Percentiles rank a stretch among this genome's conserved stretches.
Evolutionary conservation across 2,329 filamentous ascomycete genomes (phyloP).

Genomic region (Arthrocladium fulminans): DNA sequence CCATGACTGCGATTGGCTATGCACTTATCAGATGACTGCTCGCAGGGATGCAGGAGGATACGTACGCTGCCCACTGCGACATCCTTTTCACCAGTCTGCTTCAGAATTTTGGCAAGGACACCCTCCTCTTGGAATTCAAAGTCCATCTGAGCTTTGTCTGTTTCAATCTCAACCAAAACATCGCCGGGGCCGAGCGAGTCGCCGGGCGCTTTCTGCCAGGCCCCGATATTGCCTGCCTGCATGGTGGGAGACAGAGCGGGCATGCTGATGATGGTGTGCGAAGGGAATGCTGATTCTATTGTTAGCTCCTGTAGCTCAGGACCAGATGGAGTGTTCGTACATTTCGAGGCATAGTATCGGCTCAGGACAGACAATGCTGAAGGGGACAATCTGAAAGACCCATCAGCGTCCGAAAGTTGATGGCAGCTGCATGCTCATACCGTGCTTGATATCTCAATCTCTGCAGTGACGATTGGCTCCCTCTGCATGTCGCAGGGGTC

Average conservation of each 20-base stretch:
- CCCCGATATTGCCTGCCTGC: constrained; percentile 90
- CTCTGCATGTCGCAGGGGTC: constrained; percentile 29
- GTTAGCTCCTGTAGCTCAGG: constrained; percentile 18
- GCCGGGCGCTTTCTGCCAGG: constrained; percentile 95
- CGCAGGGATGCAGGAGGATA: not conserved
- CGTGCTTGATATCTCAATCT: constrained; percentile 35
- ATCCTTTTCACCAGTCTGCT: constrained; percentile 89
- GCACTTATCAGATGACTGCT: constrained; percentile 24
- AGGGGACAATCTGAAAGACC: constrained; percentile 18
- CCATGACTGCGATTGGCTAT: constrained; percentile 89
- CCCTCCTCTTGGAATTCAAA: constrained; percentile 99
- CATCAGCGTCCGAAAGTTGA: constrained; percentile 9
- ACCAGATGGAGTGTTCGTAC: constrained; percentile 35
- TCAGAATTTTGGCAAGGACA: constrained; percentile 86
- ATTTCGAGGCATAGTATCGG: constrained; percentile 61
- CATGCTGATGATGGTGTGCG: constrained; percentile 95
- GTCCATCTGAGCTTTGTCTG: constrained; percentile 99
- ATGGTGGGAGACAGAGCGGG: constrained; percentile 96
- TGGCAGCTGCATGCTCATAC: constrained; percentile 25
- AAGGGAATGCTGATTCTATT: constrained; percentile 63
- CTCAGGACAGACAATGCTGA: constrained; percentile 52
- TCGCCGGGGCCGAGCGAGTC: constrained; percentile 83
- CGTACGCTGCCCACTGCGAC: constrained; percentile 87
- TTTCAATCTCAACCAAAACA: constrained; percentile 96
- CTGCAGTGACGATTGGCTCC: constrained; percentile 39